phyloP scores from a whole-genome alignment of 345 rosid genomes.

The Mangifera indica region DNA sequence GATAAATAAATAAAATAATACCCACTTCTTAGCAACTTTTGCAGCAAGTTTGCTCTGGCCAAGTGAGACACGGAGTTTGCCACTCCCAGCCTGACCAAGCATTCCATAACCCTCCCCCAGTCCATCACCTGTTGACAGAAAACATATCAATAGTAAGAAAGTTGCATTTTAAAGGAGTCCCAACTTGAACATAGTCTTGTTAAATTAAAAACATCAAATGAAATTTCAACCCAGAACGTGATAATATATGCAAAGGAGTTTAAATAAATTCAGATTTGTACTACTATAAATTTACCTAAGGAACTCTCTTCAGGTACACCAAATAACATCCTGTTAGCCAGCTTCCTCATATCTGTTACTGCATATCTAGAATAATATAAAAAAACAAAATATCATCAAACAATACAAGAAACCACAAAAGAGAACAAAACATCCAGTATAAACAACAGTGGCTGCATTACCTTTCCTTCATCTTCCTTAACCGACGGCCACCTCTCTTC shows the following conservation, averaged over 20 bases:
- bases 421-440: background rate
- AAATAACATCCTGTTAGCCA: slow-evolving; percentile 96
- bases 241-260: too few species aligned
- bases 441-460: slow-evolving; percentile 12
- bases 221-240: too few species aligned
- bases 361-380: slow-evolving; percentile 59
- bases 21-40: slow-evolving; percentile 90
- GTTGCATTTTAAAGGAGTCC: background rate
- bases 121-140: slow-evolving; percentile 75
- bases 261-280: background rate
- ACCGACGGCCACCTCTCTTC: slow-evolving; percentile 94
- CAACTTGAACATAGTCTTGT: too few species aligned
- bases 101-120: slow-evolving; percentile 98
- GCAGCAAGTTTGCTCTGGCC: slow-evolving; percentile 89
- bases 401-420: slow-evolving; percentile 7
- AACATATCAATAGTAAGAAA: slow-evolving; percentile 11
- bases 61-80: slow-evolving; percentile 81
- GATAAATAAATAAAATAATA: background rate
- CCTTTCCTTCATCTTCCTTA: slow-evolving; percentile 98
- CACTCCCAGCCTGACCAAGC: slow-evolving; percentile 99
- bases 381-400: background rate
- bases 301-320: slow-evolving; percentile 98
- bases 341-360: slow-evolving; percentile 92
- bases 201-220: too few species aligned
- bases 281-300: slow-evolving; percentile 49